Evolutionary conservation across 306 rosid genomes (phyloP).

Genomic region (Canavalia ensiformis): DNA sequence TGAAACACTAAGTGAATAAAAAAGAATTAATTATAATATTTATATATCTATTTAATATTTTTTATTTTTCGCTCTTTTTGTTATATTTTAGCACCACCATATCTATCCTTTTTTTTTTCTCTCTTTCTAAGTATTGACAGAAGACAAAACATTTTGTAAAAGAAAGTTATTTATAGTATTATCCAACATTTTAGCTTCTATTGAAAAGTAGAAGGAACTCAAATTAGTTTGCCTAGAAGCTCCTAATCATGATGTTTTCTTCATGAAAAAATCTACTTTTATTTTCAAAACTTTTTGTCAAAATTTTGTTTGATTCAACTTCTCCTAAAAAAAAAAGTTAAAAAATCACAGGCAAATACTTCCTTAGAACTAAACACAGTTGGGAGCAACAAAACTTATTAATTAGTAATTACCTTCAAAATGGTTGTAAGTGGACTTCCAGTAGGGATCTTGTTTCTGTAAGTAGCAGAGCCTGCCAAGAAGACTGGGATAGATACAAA

Average conservation of each 20-base stretch:
- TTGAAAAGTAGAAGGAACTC: background rate
- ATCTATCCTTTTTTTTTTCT: too few species aligned
- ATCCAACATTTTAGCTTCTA: background rate
- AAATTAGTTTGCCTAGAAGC: background rate
- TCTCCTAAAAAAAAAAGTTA: background rate
- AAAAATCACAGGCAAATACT: background rate
- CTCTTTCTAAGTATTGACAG: too few species aligned
- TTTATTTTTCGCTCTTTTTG: too few species aligned
- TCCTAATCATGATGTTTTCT: background rate
- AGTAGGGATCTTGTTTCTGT: conserved; percentile 74
- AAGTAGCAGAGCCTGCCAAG: conserved; percentile 76
- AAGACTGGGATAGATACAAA: conserved; percentile 72
- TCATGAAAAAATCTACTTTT: background rate
- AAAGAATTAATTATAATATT: too few species aligned
- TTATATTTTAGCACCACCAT: too few species aligned
- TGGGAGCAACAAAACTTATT: background rate
- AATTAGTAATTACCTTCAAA: conserved; percentile 61
- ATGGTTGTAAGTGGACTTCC: conserved; percentile 96
- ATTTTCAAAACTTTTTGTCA: background rate
- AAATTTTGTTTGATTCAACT: background rate
- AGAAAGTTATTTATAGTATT: background rate
- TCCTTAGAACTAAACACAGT: background rate
- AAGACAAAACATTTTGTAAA: background rate
- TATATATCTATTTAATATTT: too few species aligned
- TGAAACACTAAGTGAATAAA: too few species aligned